Evolutionary conservation across 305 asterid species (phyloP).

Genomic region (Salvia sclarea): DNA sequence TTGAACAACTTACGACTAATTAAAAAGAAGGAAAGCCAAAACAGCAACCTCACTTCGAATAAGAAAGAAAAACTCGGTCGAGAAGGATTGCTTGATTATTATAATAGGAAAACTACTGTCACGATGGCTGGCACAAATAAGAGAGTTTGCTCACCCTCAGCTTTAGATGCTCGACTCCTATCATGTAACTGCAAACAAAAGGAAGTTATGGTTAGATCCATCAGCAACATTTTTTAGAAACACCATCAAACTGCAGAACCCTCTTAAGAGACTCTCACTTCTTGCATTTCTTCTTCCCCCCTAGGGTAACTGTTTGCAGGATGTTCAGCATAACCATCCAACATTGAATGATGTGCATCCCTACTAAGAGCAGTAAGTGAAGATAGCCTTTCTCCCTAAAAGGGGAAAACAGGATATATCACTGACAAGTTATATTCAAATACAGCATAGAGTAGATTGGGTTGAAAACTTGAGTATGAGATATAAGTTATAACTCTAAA

Average conservation of each 20-base stretch:
- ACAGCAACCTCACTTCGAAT: constrained; percentile 26
- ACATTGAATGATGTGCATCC: constrained; percentile 37
- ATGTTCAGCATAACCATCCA: constrained; percentile 36
- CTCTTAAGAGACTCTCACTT: constrained; percentile 38
- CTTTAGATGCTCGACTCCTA: constrained; percentile 45
- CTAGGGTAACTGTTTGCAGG: constrained; percentile 46
- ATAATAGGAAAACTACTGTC: constrained; percentile 19
- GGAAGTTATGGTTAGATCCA: constrained; percentile 19
- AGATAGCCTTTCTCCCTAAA: constrained; percentile 45
- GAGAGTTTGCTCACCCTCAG: constrained; percentile 61
- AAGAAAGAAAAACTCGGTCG: constrained; percentile 18
- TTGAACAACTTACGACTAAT: background rate
- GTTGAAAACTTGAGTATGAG: background rate
- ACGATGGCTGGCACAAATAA: constrained; percentile 20
- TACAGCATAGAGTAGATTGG: constrained; percentile 3
- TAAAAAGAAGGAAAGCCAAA: background rate
- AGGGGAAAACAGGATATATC: constrained; percentile 26
- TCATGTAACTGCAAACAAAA: constrained; percentile 50
- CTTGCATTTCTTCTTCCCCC: constrained; percentile 46
- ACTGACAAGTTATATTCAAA: background rate
- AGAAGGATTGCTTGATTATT: constrained; percentile 18
- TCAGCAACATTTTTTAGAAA: constrained; percentile 6
- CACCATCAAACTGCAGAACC: constrained; percentile 21
- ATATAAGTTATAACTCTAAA: no score
- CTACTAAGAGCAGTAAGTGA: constrained; percentile 31